Evolutionary conservation across 2,329 filamentous ascomycete genomes (phyloP), one percentile per base, ranked within the genome.

Genomic region (Fusarium sp.): DNA sequence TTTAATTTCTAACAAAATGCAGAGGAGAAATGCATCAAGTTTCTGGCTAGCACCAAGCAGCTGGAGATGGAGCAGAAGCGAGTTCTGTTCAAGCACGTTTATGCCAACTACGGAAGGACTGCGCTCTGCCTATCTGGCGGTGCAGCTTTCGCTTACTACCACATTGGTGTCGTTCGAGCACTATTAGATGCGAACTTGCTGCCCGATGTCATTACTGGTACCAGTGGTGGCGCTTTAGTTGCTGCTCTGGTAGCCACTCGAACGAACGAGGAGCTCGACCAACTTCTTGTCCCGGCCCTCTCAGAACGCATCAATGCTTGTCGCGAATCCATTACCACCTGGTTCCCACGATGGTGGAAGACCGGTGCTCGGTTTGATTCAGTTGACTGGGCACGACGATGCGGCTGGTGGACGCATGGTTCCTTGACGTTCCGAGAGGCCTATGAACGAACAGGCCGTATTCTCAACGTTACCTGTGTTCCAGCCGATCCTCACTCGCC

Each of bases 331-430:
- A 89, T 94, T 25, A 83, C 86, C 4, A 90, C 89, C 5, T 98
- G 96, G 95, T 76, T 91, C 50, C 88, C 86, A 50, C 89, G 96
- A 55, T 98, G 95, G 94, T 98, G 92, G 89, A 90, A 86, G 72
- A 98, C 95, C 0, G 96, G 96, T 3, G 96, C 96, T 29, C 89
- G 96, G 14, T 99, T 99, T 77, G 96, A 99, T 82, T 93, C 93
- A 14, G 85, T 98, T 5, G 92, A 97, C 73, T 99, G 95, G 95
- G 95, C 95, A 1, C 86, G 86, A 63, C 89, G 91, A 71, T 93
- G 91, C 76, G 89, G 90, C 65, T 99, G 96, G 96, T 98, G 96
- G 84, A 93, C 92, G 44, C 88, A 90, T 72, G 96, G 96, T 32
- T 97, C 92, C 44, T 92, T 95, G 84, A 99, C 96, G 0, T 99